Conservation (phyloP, 768 basidiomycete genomes). For the Boletus reticuloceps region DNA sequence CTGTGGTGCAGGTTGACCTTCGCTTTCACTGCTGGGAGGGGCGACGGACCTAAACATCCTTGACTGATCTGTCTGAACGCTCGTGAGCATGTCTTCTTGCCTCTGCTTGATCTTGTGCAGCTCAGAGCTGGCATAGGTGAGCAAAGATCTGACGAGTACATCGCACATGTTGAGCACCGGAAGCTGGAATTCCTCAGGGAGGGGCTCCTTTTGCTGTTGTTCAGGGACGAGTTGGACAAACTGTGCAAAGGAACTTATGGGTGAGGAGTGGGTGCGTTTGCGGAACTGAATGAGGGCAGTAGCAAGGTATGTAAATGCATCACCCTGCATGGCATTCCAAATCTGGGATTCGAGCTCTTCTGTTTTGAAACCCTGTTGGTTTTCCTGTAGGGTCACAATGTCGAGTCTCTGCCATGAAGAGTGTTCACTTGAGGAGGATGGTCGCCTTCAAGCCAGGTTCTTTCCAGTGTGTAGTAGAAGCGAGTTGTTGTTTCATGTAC, state of each 20-base stretch:
- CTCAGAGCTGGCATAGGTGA: constrained; percentile 77
- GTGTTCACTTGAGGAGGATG: constrained; percentile 82
- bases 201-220: constrained; percentile 35
- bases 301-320: constrained; percentile 73
- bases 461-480: constrained; percentile 57
- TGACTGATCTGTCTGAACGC: constrained; percentile 59
- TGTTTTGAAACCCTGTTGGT: constrained; percentile 62
- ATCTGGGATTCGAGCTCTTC: constrained; percentile 81
- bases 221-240: constrained; percentile 38
- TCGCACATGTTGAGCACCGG: constrained; percentile 66
- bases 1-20: constrained; percentile 52
- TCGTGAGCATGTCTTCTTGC: constrained; percentile 83
- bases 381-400: constrained; percentile 63
- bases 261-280: constrained; percentile 30
- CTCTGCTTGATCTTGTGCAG: constrained; percentile 83
- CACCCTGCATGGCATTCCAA: constrained; percentile 80
- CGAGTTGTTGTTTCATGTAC: constrained; percentile 60
- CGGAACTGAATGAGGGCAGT: constrained; percentile 55
- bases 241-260: constrained; percentile 38
- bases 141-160: constrained; percentile 63
- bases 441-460: constrained; percentile 68
- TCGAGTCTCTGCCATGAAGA: constrained; percentile 77
- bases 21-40: constrained; percentile 40
- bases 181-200: constrained; percentile 46
- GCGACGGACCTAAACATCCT: constrained; percentile 46